Percentiles rank a stretch among this genome's conserved stretches.
Conservation (phyloP, 495 filamentous ascomycete genomes). For the Aspergillus wentii region DNA sequence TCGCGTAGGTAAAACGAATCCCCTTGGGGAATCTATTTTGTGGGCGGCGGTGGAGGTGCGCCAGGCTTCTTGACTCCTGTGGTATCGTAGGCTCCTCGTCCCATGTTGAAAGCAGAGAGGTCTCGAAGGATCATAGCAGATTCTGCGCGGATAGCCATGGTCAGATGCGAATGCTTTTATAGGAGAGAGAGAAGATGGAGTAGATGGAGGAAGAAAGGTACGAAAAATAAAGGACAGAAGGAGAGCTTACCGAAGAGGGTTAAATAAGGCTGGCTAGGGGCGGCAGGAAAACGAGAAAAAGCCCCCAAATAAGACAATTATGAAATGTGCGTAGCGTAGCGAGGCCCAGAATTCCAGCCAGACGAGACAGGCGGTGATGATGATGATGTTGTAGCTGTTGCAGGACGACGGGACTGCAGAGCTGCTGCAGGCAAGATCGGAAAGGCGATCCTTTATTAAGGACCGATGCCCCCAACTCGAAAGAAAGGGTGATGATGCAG, state of each 20-base stretch:
- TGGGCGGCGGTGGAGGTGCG: slow-evolving; percentile 42
- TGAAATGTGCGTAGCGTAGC: no score
- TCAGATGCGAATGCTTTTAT: slow-evolving; percentile 18
- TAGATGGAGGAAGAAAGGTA: neutral
- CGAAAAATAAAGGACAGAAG: neutral
- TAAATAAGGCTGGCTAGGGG: neutral
- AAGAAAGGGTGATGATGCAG: no score
- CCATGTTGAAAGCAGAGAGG: slow-evolving; percentile 49
- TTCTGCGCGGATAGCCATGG: slow-evolving; percentile 30
- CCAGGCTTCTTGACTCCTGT: slow-evolving; percentile 55
- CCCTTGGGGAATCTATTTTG: slow-evolving; percentile 21
- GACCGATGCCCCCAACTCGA: slow-evolving; percentile 30
- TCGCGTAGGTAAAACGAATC: slow-evolving; percentile 21
- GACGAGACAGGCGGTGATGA: neutral
- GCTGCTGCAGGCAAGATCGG: slow-evolving; percentile 40
- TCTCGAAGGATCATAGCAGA: slow-evolving; percentile 48
- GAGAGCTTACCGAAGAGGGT: neutral
- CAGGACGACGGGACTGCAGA: slow-evolving; percentile 20
- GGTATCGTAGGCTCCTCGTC: slow-evolving; percentile 56
- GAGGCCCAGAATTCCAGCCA: neutral
- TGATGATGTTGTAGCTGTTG: neutral
- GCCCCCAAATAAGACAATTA: no score
- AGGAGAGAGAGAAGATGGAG: neutral
- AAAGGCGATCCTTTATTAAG: slow-evolving; percentile 35
- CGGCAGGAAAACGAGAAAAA: slow-evolving; percentile 1